These are phyloP conservation scores for Claviceps humidiphila DNA, from an alignment of 2,329 filamentous ascomycete species.

Conservation along the genomic window DNA sequence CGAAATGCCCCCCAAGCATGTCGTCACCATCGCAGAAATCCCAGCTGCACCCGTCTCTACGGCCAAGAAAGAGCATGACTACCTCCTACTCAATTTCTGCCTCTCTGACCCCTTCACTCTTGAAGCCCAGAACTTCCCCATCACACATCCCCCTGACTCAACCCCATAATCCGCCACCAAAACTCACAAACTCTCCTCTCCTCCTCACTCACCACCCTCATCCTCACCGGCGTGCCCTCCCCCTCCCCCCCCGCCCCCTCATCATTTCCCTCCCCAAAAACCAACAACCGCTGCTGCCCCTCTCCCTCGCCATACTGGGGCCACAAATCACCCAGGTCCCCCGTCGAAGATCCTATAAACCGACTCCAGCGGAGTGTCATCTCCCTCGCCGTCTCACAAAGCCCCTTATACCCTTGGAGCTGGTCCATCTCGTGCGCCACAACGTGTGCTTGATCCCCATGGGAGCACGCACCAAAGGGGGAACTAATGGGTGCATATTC, in stretches of 20 bases:
- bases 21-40: too few relatives aligned
- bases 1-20: too few relatives aligned
- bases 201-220: conserved; percentile 27
- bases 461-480: conserved; percentile 27
- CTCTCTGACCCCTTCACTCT: too few relatives aligned
- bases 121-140: conserved; percentile 3
- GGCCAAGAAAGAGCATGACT: too few relatives aligned
- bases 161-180: conserved; percentile 43
- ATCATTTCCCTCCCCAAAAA: conserved; percentile 49
- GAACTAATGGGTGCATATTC: conserved; percentile 40
- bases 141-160: conserved; percentile 11
- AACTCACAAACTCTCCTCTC: conserved; percentile 37
- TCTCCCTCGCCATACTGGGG: conserved; percentile 21
- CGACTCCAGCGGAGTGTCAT: background rate
- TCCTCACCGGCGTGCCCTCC: conserved; percentile 29
- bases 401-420: conserved; percentile 22
- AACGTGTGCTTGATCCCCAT: conserved; percentile 31
- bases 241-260: conserved; percentile 29
- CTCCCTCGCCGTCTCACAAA: conserved; percentile 11
- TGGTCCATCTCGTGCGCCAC: conserved; percentile 29
- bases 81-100: too few relatives aligned
- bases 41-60: too few relatives aligned
- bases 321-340: conserved; percentile 19
- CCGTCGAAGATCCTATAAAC: background rate
- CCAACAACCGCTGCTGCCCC: conserved; percentile 23